Evolutionary conservation across 2,329 filamentous ascomycete genomes (phyloP).

Genomic region (Rutstroemia sp.): DNA sequence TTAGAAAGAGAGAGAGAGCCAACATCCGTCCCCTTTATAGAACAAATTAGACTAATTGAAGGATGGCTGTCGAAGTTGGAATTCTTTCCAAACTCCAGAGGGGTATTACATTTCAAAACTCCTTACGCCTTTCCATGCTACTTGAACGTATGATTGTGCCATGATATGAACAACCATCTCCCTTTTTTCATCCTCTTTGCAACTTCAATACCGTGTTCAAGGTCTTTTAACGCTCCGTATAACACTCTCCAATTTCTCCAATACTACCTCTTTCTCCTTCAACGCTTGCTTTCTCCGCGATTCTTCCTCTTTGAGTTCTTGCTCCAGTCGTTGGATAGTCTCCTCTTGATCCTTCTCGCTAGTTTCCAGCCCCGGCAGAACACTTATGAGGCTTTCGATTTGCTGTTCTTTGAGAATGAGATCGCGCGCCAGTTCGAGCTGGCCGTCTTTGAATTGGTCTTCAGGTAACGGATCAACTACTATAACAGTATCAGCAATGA

Average conservation of each 20-base stretch:
- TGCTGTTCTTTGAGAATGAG: conserved; percentile 76
- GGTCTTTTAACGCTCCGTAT: conserved; percentile 53
- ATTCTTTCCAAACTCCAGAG: background rate
- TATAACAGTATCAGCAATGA: conserved; percentile 25
- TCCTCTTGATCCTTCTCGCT: conserved; percentile 71
- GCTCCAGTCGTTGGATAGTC: conserved; percentile 56
- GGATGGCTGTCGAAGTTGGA: background rate
- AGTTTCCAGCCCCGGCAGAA: conserved; percentile 68
- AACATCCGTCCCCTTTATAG: background rate
- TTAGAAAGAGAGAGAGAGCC: background rate
- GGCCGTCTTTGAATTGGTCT: conserved; percentile 58
- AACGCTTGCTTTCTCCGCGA: conserved; percentile 54
- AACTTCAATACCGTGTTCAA: conserved; percentile 30
- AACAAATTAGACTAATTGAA: background rate
- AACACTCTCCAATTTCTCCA: conserved; percentile 52
- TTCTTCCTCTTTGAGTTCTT: conserved; percentile 57
- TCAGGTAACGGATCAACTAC: conserved; percentile 58
- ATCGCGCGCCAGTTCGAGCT: conserved; percentile 68
- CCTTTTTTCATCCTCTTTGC: too few relatives aligned
- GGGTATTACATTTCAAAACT: background rate
- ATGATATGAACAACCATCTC: too few relatives aligned
- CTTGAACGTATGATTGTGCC: too few relatives aligned
- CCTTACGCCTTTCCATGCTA: background rate
- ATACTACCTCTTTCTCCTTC: conserved; percentile 54
- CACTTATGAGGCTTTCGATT: conserved; percentile 69